Conservation (phyloP, 768 basidiomycete species). For the Xerocomellus amylosporus region DNA sequence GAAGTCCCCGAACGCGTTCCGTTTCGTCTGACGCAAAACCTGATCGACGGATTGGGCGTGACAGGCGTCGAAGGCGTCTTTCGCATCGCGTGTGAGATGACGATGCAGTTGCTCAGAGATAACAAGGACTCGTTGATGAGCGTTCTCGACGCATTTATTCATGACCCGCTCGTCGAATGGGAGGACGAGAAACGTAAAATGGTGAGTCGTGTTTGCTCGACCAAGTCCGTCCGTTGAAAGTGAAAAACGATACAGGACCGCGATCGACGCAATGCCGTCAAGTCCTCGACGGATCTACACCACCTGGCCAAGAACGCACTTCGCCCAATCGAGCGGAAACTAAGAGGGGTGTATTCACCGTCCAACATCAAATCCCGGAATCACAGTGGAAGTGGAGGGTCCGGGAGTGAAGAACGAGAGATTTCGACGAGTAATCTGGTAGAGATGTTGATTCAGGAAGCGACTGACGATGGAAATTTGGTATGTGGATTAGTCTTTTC, state of each 20-base stretch:
- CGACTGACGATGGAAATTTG: conserved; percentile 70
- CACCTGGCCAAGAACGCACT: conserved; percentile 74
- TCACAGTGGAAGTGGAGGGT: conserved; percentile 24
- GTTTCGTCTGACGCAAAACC: conserved; percentile 90
- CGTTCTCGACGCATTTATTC: conserved; percentile 93
- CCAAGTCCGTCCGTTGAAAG: neutral
- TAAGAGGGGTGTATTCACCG: conserved; percentile 66
- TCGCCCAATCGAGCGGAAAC: conserved; percentile 77
- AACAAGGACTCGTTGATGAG: conserved; percentile 94
- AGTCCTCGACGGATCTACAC: conserved; percentile 53
- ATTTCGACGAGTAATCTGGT: conserved; percentile 84
- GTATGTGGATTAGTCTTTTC: conserved; percentile 34
- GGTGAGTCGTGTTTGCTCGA: conserved; percentile 33
- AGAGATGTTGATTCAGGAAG: conserved; percentile 87
- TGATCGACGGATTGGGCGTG: conserved; percentile 89
- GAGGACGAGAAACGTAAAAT: conserved; percentile 74
- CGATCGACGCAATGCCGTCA: conserved; percentile 45
- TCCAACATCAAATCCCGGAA: conserved; percentile 42
- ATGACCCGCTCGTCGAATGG: conserved; percentile 97
- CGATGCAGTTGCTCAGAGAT: conserved; percentile 79
- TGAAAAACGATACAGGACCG: conserved; percentile 39
- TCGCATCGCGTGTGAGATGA: conserved; percentile 88
- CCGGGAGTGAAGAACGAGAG: conserved; percentile 35
- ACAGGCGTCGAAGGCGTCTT: conserved; percentile 94
- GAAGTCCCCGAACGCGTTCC: conserved; percentile 91